Percentiles rank a stretch among this genome's conserved stretches.
Evolutionary conservation across 2,329 filamentous ascomycete species (phyloP).

Genomic region (Monosporascus sp.): DNA sequence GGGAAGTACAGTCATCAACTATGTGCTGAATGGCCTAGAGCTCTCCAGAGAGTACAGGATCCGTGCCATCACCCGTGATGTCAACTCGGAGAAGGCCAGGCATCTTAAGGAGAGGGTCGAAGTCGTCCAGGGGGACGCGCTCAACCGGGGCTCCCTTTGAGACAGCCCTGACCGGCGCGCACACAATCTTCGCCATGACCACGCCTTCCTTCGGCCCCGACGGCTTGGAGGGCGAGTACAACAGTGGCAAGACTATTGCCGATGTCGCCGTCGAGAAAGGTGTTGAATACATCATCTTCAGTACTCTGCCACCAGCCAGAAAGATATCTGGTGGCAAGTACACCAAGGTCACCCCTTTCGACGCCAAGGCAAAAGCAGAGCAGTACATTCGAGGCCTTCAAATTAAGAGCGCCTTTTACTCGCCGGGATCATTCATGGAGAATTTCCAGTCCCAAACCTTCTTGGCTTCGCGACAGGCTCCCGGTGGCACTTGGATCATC

Average conservation of each 20-base stretch:
- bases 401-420: slow-evolving; percentile 34
- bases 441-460: slow-evolving; percentile 27
- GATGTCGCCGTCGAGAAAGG: slow-evolving; percentile 31
- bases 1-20: slow-evolving; percentile 41
- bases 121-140: slow-evolving; percentile 36
- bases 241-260: slow-evolving; percentile 31
- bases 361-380: slow-evolving; percentile 35
- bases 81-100: slow-evolving; percentile 26
- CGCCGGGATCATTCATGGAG: slow-evolving; percentile 37
- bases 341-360: slow-evolving; percentile 31
- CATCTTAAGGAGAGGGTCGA: slow-evolving; percentile 26
- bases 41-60: slow-evolving; percentile 42
- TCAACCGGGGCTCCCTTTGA: slow-evolving; percentile 33
- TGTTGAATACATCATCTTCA: slow-evolving; percentile 35
- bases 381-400: slow-evolving; percentile 32
- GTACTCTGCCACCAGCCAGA: slow-evolving; percentile 27
- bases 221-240: slow-evolving; percentile 28
- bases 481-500: slow-evolving; percentile 25
- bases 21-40: slow-evolving; percentile 37
- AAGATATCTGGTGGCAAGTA: slow-evolving; percentile 29
- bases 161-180: slow-evolving; percentile 35
- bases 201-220: slow-evolving; percentile 35
- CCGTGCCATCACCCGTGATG: slow-evolving; percentile 46
- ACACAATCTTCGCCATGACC: slow-evolving; percentile 45
- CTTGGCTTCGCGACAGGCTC: slow-evolving; percentile 24